phyloP scores from a whole-genome alignment of 225 moss, liverwort and hornwort species.

The Polytrichum formosum region DNA sequence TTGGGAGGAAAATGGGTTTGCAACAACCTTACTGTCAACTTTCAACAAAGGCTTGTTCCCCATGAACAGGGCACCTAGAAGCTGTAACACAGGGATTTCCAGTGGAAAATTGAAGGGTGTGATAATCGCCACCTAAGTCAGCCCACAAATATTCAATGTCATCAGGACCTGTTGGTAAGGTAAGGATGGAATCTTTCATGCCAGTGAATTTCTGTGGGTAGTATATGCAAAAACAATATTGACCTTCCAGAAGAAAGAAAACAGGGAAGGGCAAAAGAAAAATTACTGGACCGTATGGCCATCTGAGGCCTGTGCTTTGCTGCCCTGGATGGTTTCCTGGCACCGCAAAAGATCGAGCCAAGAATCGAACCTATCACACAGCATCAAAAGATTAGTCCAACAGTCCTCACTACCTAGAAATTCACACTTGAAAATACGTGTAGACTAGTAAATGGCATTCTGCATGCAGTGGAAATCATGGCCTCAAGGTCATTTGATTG shows the following conservation, averaged over 20 bases:
- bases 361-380: conserved; percentile 76
- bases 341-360: conserved; percentile 86
- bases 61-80: conserved; percentile 98
- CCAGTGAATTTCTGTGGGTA: too few relatives aligned
- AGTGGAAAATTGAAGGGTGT: conserved; percentile 98
- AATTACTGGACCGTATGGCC: conserved; percentile 97
- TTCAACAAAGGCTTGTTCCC: conserved; percentile 95
- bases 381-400: too few relatives aligned
- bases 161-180: too few relatives aligned
- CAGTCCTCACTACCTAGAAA: too few relatives aligned
- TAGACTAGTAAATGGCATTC: too few relatives aligned
- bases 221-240: too few relatives aligned
- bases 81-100: conserved; percentile 91
- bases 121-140: conserved; percentile 83
- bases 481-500: too few relatives aligned
- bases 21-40: conserved; percentile 94
- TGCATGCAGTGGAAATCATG: too few relatives aligned
- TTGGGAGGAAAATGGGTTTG: background rate
- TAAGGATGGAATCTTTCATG: too few relatives aligned
- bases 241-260: background rate
- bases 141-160: background rate
- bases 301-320: conserved; percentile 87
- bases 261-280: background rate
- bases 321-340: conserved; percentile 94
- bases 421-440: too few relatives aligned